These are phyloP conservation scores for Chrysoporthe puriensis DNA, from an alignment of 2,329 filamentous ascomycete genomes.

Conservation along the genomic window DNA sequence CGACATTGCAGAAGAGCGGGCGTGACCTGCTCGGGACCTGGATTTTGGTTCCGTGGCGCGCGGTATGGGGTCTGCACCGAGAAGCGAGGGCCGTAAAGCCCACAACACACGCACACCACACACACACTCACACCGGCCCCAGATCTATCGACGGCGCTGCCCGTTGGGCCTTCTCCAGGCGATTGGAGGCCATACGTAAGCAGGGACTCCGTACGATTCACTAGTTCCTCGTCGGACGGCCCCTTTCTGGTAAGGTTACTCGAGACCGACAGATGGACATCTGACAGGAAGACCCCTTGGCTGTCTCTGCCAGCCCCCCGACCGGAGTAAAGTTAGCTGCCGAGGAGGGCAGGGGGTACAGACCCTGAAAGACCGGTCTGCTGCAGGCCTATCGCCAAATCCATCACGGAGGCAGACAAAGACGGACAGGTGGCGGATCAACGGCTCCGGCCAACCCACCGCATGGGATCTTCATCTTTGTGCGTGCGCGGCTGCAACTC, in stretches of 20 bases:
- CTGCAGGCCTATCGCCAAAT: conserved; percentile 1
- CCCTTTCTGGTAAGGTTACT: conserved; percentile 2
- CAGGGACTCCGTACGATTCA: neutral
- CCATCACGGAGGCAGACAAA: conserved; percentile 14
- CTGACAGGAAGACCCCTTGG: neutral
- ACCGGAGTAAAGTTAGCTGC: neutral
- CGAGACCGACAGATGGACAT: conserved; percentile 2
- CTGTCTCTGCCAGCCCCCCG: too few relatives aligned
- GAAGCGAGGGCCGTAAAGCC: neutral
- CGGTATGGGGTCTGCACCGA: neutral
- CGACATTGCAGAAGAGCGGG: conserved; percentile 3
- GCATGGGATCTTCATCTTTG: neutral
- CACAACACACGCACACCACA: neutral
- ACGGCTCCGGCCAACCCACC: neutral
- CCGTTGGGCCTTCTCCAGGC: too few relatives aligned
- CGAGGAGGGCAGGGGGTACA: neutral
- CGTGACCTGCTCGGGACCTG: conserved; percentile 9
- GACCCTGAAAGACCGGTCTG: neutral
- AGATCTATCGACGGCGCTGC: neutral
- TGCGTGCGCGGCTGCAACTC: neutral
- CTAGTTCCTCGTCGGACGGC: neutral
- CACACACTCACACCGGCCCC: neutral
- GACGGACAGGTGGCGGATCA: neutral
- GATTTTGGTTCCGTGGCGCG: neutral
- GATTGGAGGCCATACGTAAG: neutral